These are phyloP conservation scores for Ogataea methanolica DNA, from an alignment of 805 yeast genomes.

Conservation along the genomic window DNA sequence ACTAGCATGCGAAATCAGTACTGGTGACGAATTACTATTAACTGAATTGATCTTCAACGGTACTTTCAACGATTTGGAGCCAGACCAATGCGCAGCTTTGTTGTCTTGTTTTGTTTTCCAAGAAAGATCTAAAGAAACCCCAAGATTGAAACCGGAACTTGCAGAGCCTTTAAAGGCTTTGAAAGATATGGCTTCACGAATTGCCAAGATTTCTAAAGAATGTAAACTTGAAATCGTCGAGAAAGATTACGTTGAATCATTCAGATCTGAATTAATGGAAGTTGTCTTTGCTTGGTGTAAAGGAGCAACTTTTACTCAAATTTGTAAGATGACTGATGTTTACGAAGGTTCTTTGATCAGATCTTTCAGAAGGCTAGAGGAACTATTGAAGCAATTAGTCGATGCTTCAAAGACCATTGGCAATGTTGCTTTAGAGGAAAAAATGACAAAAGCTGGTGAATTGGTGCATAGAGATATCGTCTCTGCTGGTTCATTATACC, in stretches of 20 bases:
- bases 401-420: constrained; percentile 95
- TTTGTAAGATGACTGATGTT: constrained; percentile 98
- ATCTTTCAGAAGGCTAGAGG: constrained; percentile 92
- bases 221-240: constrained; percentile 87
- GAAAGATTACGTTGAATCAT: constrained; percentile 87
- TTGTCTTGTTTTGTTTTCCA: constrained; percentile 95
- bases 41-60: constrained; percentile 96
- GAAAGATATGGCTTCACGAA: constrained; percentile 86
- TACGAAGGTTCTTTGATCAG: constrained; percentile 96
- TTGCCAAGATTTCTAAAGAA: constrained; percentile 86
- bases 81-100: constrained; percentile 90
- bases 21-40: constrained; percentile 79
- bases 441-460: constrained; percentile 82
- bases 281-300: constrained; percentile 96
- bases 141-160: constrained; percentile 80
- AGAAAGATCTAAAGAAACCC: constrained; percentile 86
- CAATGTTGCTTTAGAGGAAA: constrained; percentile 75
- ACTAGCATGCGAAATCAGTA: constrained; percentile 85
- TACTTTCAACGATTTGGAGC: constrained; percentile 79
- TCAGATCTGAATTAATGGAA: constrained; percentile 93
- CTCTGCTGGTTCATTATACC: constrained; percentile 90
- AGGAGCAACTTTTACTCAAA: constrained; percentile 93
- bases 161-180: constrained; percentile 87
- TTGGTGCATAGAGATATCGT: constrained; percentile 94
- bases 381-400: constrained; percentile 82